Conservation (phyloP, 306 rosid species). For the Gastrolobium bilobum region DNA sequence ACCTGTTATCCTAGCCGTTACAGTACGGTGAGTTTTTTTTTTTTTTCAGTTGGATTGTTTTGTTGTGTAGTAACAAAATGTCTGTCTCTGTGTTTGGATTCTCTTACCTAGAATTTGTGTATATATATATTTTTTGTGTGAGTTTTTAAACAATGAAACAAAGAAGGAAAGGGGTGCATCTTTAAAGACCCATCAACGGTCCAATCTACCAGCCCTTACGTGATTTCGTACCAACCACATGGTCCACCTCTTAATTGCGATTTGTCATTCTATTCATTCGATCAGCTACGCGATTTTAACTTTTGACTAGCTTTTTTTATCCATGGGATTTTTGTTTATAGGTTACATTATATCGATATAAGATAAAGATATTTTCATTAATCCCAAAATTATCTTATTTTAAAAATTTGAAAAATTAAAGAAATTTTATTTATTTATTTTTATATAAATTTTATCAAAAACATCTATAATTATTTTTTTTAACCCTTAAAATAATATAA, state of each 20-base stretch:
- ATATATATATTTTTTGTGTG: background rate
- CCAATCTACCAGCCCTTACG: constrained; percentile 32
- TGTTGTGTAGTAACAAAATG: constrained; percentile 41
- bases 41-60: constrained; percentile 43
- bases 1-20: constrained; percentile 62
- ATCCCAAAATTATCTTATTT: background rate
- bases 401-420: too few relatives aligned
- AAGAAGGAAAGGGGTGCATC: constrained; percentile 27
- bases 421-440: too few relatives aligned
- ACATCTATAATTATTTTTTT: too few relatives aligned
- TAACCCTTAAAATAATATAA: too few relatives aligned
- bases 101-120: constrained; percentile 31
- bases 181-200: constrained; percentile 45
- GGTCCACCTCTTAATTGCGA: constrained; percentile 40
- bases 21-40: background rate
- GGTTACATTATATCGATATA: too few relatives aligned
- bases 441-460: too few relatives aligned
- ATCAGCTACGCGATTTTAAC: background rate
- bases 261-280: background rate
- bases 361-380: too few relatives aligned
- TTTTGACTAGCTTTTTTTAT: background rate
- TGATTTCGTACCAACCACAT: constrained; percentile 18
- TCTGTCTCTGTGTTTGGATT: background rate
- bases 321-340: background rate
- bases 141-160: constrained; percentile 25